Conservation (phyloP, 495 filamentous ascomycete genomes). For the Corynascus novoguineensis region DNA sequence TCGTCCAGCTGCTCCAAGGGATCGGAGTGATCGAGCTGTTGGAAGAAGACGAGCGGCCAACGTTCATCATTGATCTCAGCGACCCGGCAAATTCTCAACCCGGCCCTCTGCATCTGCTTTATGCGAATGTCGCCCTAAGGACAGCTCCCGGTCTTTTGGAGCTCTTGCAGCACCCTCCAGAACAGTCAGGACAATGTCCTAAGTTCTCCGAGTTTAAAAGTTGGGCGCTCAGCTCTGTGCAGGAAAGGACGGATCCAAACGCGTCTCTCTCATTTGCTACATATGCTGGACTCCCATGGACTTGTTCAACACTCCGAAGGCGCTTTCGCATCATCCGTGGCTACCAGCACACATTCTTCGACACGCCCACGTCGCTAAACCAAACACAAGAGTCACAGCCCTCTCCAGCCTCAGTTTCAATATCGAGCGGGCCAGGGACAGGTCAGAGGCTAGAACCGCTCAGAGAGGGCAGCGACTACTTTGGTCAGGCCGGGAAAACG, state of each 20-base stretch:
- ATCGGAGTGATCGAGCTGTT: conserved; percentile 60
- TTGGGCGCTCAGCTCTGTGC: conserved; percentile 53
- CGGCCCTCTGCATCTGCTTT: conserved; percentile 50
- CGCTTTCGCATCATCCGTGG: conserved; percentile 58
- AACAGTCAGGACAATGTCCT: conserved; percentile 32
- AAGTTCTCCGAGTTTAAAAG: conserved; percentile 54
- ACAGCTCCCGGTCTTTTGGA: conserved; percentile 44
- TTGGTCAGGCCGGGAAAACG: conserved; percentile 26
- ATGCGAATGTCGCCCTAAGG: conserved; percentile 55
- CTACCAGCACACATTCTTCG: conserved; percentile 27
- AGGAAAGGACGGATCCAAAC: conserved; percentile 34
- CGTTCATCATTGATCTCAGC: conserved; percentile 60
- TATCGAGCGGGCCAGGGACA: conserved; percentile 25
- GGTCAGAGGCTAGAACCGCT: conserved; percentile 20
- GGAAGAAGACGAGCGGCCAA: conserved; percentile 61
- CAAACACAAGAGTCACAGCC: conserved; percentile 27
- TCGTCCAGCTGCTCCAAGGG: conserved; percentile 46
- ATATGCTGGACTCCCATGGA: conserved; percentile 58
- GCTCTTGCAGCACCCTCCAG: conserved; percentile 41
- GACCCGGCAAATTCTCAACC: conserved; percentile 48
- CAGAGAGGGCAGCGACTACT: conserved; percentile 36
- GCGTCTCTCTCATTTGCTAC: conserved; percentile 43
- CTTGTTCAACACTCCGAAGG: conserved; percentile 55
- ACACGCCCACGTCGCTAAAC: conserved; percentile 33
- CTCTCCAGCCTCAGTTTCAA: conserved; percentile 23